Conservation (phyloP, 2,329 filamentous ascomycete species). For the Seiridium unicorne region DNA sequence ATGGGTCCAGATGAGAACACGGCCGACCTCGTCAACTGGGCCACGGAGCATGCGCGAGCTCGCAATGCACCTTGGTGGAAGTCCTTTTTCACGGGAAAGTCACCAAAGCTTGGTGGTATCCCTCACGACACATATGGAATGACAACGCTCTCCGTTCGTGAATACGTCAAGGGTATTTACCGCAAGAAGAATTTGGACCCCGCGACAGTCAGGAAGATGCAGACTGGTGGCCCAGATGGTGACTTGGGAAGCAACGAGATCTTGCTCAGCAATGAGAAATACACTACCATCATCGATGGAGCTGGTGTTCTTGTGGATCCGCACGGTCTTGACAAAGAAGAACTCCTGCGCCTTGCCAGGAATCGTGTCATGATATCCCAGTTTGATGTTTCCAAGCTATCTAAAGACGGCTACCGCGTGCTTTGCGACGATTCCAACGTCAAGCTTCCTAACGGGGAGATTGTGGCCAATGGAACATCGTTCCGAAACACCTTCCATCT, state of each 20-base stretch:
- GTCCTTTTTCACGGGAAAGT: slow-evolving; percentile 99
- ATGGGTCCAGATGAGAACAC: slow-evolving; percentile 99
- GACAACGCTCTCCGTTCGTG: slow-evolving; percentile 94
- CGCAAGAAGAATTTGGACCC: slow-evolving; percentile 91
- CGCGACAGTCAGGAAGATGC: slow-evolving; percentile 83
- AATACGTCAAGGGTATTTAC: slow-evolving; percentile 96
- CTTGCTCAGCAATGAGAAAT: slow-evolving; percentile 91
- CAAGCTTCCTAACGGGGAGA: slow-evolving; percentile 82
- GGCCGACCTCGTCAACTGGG: slow-evolving; percentile 95
- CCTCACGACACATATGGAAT: slow-evolving; percentile 96
- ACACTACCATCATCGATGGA: slow-evolving; percentile 93
- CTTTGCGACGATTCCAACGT: slow-evolving; percentile 89
- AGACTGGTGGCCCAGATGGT: slow-evolving; percentile 95
- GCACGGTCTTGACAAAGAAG: slow-evolving; percentile 79
- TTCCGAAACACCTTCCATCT: slow-evolving; percentile 99
- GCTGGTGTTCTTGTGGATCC: slow-evolving; percentile 93
- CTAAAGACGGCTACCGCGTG: slow-evolving; percentile 83
- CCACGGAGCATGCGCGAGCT: slow-evolving; percentile 86
- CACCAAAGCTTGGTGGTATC: slow-evolving; percentile 91
- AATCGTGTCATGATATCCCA: slow-evolving; percentile 85
- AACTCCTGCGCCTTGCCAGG: slow-evolving; percentile 82
- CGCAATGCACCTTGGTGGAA: slow-evolving; percentile 98
- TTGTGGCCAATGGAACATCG: slow-evolving; percentile 84
- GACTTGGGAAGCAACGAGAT: slow-evolving; percentile 98
- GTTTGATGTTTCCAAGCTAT: slow-evolving; percentile 83